Evolutionary conservation across 192 early-diverging fungal genomes (phyloP).

Genomic region (Kappamyces sp.): DNA sequence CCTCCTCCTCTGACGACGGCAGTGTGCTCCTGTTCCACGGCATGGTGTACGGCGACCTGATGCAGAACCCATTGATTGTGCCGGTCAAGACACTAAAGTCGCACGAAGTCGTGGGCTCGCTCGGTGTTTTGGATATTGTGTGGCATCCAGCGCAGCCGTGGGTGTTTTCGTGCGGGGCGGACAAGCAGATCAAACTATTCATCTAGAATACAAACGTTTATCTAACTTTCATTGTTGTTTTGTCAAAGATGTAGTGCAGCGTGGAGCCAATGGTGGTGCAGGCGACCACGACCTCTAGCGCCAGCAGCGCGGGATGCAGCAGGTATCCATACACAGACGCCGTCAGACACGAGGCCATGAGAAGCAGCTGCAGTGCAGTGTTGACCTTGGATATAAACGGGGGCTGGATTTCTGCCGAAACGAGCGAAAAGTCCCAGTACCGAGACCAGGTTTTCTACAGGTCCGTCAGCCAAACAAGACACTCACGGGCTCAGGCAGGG

Average conservation of each 20-base stretch:
- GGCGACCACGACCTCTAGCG: conserved; percentile 53
- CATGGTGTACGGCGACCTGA: conserved; percentile 94
- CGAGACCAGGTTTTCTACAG: conserved; percentile 67
- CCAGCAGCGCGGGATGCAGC: conserved; percentile 42
- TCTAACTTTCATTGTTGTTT: conserved; percentile 2
- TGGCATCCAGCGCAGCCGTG: conserved; percentile 98
- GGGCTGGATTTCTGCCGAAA: conserved; percentile 85
- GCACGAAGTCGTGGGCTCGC: conserved; percentile 65
- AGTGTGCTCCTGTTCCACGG: conserved; percentile 94
- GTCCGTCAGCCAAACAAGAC: background rate
- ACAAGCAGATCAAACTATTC: conserved; percentile 83
- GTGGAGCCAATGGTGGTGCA: conserved; percentile 20
- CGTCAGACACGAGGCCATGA: conserved; percentile 72
- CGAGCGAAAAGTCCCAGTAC: conserved; percentile 87
- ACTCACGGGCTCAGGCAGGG: conserved; percentile 71
- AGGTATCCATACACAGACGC: conserved; percentile 67
- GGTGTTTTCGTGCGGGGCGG: conserved; percentile 89
- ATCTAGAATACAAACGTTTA: conserved; percentile 39
- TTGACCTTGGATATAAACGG: conserved; percentile 65
- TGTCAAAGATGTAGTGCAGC: conserved; percentile 11
- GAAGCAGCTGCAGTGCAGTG: conserved; percentile 76
- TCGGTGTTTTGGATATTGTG: conserved; percentile 73
- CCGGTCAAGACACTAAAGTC: conserved; percentile 91
- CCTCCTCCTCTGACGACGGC: conserved; percentile 88
- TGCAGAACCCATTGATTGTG: conserved; percentile 96